Evolutionary conservation across 2,329 filamentous ascomycete genomes (phyloP), one percentile per base, ranked within the genome.

Genomic region (Sarocladium kiliense): DNA sequence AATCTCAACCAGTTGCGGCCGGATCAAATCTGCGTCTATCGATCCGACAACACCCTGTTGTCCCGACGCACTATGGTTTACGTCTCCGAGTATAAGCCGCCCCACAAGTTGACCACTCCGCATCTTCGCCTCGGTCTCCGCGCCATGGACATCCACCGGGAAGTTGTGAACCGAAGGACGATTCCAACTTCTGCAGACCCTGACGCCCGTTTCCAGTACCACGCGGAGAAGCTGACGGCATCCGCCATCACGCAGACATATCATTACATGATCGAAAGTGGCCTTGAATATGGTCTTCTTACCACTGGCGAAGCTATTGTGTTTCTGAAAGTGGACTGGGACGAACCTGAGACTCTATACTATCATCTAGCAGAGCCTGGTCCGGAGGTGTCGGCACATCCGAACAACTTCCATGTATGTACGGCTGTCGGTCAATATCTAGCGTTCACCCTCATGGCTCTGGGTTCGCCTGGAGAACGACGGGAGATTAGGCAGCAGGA

Each of bases 231-330:
- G 57, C 65, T 75, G 4, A 64, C 72, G 0, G 67, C 70, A 9
- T 70, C 75, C 23, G 70, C 76, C 12, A 62, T 80, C 36, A 74
- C 73, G 3, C 72, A 80, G 62, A 72, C 69, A 1, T 80, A 75
- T 59, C 69, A 75, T 34, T 78, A 79, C 61, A 81, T 81, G 70
- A 69, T 80, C 11, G 60, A 73, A 51, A 64, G 63, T 14, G 72
- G 77, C 0, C 64, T 77, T 6, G 68, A 74, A 55, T 76, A 75
- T 57, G 68, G 76, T 12, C 65, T 68, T 25, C 55, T 79, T 36
- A 69, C 66, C 16, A 78, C 71, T 1, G 71, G 72, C 21, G 70
- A 78, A 60, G 66, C 69, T 2, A 71, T 71, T 47, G 69, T 77
- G 27, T 77, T 77, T 56, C 66, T 79, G n/a, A 68, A 65, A 45